Conservation (phyloP, 495 filamentous ascomycete genomes). For the Penicillium diatomitis region DNA sequence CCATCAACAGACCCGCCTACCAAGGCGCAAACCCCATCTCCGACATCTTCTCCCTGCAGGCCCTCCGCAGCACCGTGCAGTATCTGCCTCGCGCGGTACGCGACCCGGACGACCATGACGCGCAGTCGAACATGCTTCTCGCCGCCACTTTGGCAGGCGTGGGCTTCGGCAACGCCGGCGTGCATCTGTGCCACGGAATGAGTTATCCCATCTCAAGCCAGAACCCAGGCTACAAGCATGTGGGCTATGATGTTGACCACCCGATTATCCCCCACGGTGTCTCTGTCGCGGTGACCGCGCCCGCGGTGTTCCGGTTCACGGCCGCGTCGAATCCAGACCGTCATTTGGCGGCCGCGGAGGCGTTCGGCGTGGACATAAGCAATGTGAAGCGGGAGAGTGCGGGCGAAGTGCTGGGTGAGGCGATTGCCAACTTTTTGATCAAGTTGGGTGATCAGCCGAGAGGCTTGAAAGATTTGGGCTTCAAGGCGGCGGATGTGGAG, state of each 20-base stretch:
- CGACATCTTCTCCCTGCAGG: constrained; percentile 86
- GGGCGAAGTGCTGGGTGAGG: constrained; percentile 76
- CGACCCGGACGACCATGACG: constrained; percentile 84
- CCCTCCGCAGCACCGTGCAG: constrained; percentile 70
- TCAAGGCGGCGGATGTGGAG: constrained; percentile 62
- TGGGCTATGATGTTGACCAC: constrained; percentile 62
- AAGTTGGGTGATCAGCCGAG: constrained; percentile 83
- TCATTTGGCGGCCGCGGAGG: constrained; percentile 80
- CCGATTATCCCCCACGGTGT: constrained; percentile 95
- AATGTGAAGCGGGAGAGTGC: constrained; percentile 80
- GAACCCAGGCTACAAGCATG: constrained; percentile 82
- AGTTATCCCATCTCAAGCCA: constrained; percentile 90
- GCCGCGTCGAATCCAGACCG: constrained; percentile 83
- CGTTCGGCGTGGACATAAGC: constrained; percentile 80
- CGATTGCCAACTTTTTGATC: constrained; percentile 67
- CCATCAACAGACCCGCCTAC: constrained; percentile 85
- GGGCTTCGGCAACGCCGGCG: constrained; percentile 94
- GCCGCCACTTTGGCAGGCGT: constrained; percentile 91
- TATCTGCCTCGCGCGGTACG: constrained; percentile 80
- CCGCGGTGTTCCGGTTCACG: constrained; percentile 90
- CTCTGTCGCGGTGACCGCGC: constrained; percentile 87
- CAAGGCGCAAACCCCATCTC: constrained; percentile 97
- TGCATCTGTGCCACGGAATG: constrained; percentile 97
- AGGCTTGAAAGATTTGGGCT: constrained; percentile 77
- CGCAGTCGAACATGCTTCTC: constrained; percentile 88